Evolutionary conservation across 257 asterid species (phyloP).

Genomic region (Scutellaria galericulata): DNA sequence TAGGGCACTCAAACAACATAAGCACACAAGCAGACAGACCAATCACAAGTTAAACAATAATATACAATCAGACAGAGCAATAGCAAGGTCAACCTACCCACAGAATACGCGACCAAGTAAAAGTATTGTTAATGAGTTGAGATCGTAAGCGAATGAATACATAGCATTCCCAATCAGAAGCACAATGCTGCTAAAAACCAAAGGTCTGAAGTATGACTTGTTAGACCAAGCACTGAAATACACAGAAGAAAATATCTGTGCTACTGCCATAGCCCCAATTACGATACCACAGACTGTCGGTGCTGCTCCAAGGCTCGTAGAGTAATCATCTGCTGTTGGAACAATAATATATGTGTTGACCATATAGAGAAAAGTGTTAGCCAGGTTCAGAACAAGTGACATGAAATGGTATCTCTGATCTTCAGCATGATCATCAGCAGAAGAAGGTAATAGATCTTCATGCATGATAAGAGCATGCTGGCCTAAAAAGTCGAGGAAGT

Average conservation of each 20-base stretch:
- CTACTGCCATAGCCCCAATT: slow-evolving; percentile 98
- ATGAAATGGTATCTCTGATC: slow-evolving; percentile 87
- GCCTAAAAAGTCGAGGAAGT: slow-evolving; percentile 84
- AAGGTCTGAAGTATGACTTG: slow-evolving; percentile 85
- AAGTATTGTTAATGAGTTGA: slow-evolving; percentile 68
- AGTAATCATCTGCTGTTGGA: slow-evolving; percentile 98
- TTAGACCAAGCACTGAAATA: slow-evolving; percentile 99
- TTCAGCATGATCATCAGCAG: slow-evolving; percentile 66
- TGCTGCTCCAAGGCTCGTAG: slow-evolving; percentile 97
- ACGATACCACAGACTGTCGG: slow-evolving; percentile 98
- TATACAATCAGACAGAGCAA: slow-evolving; percentile 19
- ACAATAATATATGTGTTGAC: slow-evolving; percentile 96
- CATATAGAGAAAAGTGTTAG: slow-evolving; percentile 94
- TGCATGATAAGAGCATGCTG: slow-evolving; percentile 99
- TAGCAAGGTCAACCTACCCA: slow-evolving; percentile 63
- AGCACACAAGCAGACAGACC: slow-evolving; percentile 18
- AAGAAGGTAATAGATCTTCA: slow-evolving; percentile 81
- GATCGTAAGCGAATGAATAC: slow-evolving; percentile 94
- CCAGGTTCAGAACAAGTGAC: slow-evolving; percentile 91
- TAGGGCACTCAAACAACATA: not conserved
- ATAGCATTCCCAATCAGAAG: slow-evolving; percentile 72
- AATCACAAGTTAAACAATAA: slow-evolving; percentile 14
- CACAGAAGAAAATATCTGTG: slow-evolving; percentile 95
- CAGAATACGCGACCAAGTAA: slow-evolving; percentile 86
- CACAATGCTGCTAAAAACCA: slow-evolving; percentile 89